phyloP scores from a whole-genome alignment of 2,329 filamentous ascomycete species.

The Shiraia sp. region DNA sequence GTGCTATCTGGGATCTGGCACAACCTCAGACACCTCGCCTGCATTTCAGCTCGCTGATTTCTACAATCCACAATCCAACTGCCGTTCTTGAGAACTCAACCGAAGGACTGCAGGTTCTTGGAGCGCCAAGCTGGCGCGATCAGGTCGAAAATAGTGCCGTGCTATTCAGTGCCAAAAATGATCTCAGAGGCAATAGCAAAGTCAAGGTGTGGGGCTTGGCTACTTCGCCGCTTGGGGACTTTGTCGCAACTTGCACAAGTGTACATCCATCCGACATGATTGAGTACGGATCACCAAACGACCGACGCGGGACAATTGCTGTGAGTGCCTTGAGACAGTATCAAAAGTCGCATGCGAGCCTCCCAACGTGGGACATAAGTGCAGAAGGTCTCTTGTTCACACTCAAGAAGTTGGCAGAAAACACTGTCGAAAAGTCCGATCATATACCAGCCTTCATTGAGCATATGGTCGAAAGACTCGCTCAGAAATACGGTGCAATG shows the following conservation, averaged over 20 bases:
- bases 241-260: slow-evolving; percentile 54
- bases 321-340: slow-evolving; percentile 28
- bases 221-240: slow-evolving; percentile 51
- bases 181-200: slow-evolving; percentile 55
- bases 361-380: slow-evolving; percentile 23
- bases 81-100: slow-evolving; percentile 33
- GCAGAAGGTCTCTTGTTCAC: slow-evolving; percentile 42
- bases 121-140: slow-evolving; percentile 44
- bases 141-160: slow-evolving; percentile 43
- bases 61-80: slow-evolving; percentile 38
- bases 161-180: slow-evolving; percentile 54
- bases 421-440: slow-evolving; percentile 30
- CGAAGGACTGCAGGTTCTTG: slow-evolving; percentile 6
- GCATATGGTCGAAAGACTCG: slow-evolving; percentile 25
- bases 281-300: slow-evolving; percentile 57
- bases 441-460: slow-evolving; percentile 25
- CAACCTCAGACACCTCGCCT: slow-evolving; percentile 20
- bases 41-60: slow-evolving; percentile 45
- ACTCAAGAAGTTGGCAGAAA: slow-evolving; percentile 38
- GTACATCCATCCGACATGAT: slow-evolving; percentile 62
- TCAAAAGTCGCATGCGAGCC: slow-evolving; percentile 16
- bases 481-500: slow-evolving; percentile 17
- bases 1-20: slow-evolving; percentile 37
- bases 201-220: slow-evolving; percentile 60
- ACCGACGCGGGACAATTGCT: slow-evolving; percentile 49